phyloP scores from a whole-genome alignment of 2,329 filamentous ascomycete species.

The Zymoseptoria ardabiliae region DNA sequence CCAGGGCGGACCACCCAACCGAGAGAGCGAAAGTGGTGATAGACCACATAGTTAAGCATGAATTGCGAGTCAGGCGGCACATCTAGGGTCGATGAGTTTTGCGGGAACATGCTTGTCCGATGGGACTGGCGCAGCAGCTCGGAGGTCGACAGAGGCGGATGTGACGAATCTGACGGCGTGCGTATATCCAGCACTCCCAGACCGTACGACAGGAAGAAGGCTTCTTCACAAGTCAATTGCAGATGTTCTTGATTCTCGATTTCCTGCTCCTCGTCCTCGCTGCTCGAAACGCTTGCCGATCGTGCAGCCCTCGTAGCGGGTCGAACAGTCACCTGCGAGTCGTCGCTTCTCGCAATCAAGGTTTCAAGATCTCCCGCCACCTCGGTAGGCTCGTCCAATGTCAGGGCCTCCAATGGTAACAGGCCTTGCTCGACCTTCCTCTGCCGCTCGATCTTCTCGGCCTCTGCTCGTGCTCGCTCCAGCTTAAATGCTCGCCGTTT shows the following conservation, averaged over 20 bases:
- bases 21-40: constrained; percentile 91
- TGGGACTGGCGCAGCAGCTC: constrained; percentile 52
- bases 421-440: constrained; percentile 46
- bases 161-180: constrained; percentile 18
- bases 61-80: constrained; percentile 69
- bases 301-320: background rate
- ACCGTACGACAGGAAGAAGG: constrained; percentile 80
- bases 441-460: constrained; percentile 72
- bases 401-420: constrained; percentile 11
- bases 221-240: constrained; percentile 84
- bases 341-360: background rate
- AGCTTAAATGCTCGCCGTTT: constrained; percentile 81
- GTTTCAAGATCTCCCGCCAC: constrained; percentile 3
- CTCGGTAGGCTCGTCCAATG: constrained; percentile 4
- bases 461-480: constrained; percentile 80
- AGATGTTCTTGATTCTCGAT: constrained; percentile 64
- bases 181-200: constrained; percentile 67
- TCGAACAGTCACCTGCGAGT: constrained; percentile 1
- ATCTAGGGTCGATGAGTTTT: constrained; percentile 57
- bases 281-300: background rate
- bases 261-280: constrained; percentile 11
- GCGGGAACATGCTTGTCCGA: constrained; percentile 31
- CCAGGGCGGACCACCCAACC: constrained; percentile 92
- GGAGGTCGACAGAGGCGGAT: constrained; percentile 31
- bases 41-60: constrained; percentile 77